These are phyloP conservation scores for Neoascochyta sp. DNA, from an alignment of 2,329 filamentous ascomycete genomes.

Conservation along the genomic window DNA sequence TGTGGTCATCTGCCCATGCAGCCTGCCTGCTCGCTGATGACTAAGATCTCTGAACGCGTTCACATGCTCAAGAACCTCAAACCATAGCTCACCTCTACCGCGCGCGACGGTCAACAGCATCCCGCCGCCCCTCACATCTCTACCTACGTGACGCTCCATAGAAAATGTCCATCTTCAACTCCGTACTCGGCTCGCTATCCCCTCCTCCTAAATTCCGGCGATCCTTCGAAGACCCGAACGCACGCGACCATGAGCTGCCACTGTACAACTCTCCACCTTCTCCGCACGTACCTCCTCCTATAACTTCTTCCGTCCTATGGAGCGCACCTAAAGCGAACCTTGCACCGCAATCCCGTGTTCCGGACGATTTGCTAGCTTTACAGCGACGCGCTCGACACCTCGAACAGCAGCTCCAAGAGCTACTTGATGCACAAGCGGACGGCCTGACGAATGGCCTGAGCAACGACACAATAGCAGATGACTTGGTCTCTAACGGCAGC, in stretches of 20 bases:
- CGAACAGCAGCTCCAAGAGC: slow-evolving; percentile 55
- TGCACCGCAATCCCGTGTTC: slow-evolving; percentile 26
- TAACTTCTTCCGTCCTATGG: slow-evolving; percentile 35
- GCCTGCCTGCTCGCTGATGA: too few species aligned
- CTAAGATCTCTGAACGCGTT: slow-evolving; percentile 15
- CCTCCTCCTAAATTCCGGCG: slow-evolving; percentile 32
- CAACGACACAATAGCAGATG: slow-evolving; percentile 36
- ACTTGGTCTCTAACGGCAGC: slow-evolving; percentile 48
- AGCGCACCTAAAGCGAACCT: slow-evolving; percentile 22
- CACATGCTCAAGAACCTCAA: slow-evolving; percentile 23
- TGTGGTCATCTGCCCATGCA: slow-evolving; percentile 14
- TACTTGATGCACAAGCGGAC: slow-evolving; percentile 60
- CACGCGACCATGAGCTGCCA: slow-evolving; percentile 34
- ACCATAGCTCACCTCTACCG: slow-evolving; percentile 20
- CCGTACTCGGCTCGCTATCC: slow-evolving; percentile 35
- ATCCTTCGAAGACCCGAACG: slow-evolving; percentile 36
- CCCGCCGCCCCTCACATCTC: slow-evolving; percentile 7
- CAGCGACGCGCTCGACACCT: slow-evolving; percentile 53
- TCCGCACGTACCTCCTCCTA: slow-evolving; percentile 33
- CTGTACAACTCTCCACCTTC: slow-evolving; percentile 30
- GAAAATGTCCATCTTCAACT: slow-evolving; percentile 35
- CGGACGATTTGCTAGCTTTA: slow-evolving; percentile 47
- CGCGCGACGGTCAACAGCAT: too few species aligned
- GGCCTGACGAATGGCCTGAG: slow-evolving; percentile 51
- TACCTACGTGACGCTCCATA: too few species aligned